Evolutionary conservation across 306 rosid genomes (phyloP), one percentile per base, ranked within the genome.

Genomic region (Albizia julibrissin): DNA sequence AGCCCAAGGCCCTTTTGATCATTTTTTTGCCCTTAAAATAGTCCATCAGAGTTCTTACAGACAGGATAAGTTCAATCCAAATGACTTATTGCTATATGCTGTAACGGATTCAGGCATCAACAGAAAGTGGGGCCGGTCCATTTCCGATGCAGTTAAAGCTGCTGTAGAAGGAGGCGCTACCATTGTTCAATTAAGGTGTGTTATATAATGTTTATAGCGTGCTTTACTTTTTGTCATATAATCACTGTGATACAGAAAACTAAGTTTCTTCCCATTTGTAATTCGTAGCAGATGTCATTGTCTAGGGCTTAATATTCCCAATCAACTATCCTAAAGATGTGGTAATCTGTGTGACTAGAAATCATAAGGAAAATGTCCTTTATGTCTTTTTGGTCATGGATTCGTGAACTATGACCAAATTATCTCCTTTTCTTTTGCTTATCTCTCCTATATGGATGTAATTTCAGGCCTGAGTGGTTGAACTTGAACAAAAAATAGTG

Each of bases 111-210:
- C 99, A 0, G 27, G 87, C 34, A 95, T 95, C 98, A 95, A 95
- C 83, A 84, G 83, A 68, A 91, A 79, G 88, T 93, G 99, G 98
- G 92, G 90, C n/a, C 97, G 87, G 78, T 89, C 95, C 64, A 92
- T 92, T 81, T 81, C 91, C n/a, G 95, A 89, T 79, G 99, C 98
- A 74, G 99, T 95, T 86, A 85, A 85, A 86, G 98, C 91, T 87
- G 94, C 94, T 6, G 84, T 95, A 72, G 90, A 91, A 80, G 99
- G 99, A 79, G 97, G 99, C 71, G 94, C 99, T 74, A 93, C 98
- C 81, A 89, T 95, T 81, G 84, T 95, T 85, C 99, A 93, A 89
- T 73, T 93, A 76, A 93, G 99, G 98, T 95, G 83, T 86, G 90
- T 69, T 85, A 75, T 73, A 58, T 61, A 29, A 43, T 52, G 65